Percentiles rank a stretch among this genome's conserved stretches.
Evolutionary conservation across 257 asterid species (phyloP).

Genomic region (Solanum sejunctum): DNA sequence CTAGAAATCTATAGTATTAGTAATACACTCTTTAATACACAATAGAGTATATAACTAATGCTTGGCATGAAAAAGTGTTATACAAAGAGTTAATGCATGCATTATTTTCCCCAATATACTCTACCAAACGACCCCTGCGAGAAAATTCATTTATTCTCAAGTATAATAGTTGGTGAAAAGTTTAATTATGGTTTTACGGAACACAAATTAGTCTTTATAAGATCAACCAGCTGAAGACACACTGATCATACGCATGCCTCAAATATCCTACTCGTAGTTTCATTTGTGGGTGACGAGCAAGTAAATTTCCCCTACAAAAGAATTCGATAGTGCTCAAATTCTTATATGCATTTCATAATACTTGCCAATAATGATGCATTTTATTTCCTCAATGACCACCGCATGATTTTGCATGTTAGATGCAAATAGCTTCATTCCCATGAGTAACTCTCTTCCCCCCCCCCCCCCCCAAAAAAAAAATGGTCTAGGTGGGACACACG

Average conservation of each 20-base stretch:
- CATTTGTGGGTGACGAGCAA: neutral
- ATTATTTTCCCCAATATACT: too few species aligned
- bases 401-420: neutral
- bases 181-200: neutral
- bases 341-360: neutral
- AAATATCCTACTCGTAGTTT: neutral
- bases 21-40: too few species aligned
- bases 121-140: too few species aligned
- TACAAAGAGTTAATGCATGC: too few species aligned
- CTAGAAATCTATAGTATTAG: too few species aligned
- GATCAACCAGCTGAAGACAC: neutral
- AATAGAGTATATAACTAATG: too few species aligned
- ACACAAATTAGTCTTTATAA: neutral
- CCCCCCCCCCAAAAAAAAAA: neutral
- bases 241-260: neutral
- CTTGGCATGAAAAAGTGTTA: too few species aligned
- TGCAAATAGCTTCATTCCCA: neutral
- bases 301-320: neutral
- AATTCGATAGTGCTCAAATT: neutral
- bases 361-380: neutral
- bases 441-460: neutral
- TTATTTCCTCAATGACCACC: neutral
- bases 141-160: neutral
- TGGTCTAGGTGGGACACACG: conserved; percentile 86
- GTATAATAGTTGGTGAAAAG: neutral